Base-by-base conservation (phyloP, 2,329 filamentous ascomycete species). In the Claviceps digitariae region DNA sequence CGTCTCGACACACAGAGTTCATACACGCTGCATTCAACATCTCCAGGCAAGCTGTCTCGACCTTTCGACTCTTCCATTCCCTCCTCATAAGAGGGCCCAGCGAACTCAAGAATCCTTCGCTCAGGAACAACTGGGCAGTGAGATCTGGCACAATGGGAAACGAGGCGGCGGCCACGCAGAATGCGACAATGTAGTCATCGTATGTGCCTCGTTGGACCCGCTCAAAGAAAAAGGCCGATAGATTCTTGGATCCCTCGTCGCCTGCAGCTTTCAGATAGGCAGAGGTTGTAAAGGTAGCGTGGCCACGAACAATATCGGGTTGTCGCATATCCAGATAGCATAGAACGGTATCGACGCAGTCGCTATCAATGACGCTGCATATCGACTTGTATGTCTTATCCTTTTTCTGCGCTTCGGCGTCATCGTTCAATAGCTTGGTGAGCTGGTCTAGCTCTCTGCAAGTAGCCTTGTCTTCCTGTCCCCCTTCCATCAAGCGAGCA, bases 1-100 rank as follows among this genome's bases (percentile, higher is more conserved):
- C 86, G 59, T 90, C 86, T 23, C 93, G 82, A 63, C 90, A 97
- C 8, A 80, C 73, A 48, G 82, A 77, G 64, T 94, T 87, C 68
- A 95, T 87, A 68, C 90, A 96, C 7, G 91, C 90, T 13, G 88
- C 89, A 68, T 90, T 95, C 54, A 98, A 76, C 71, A 98, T 82
- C 63, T 96, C 87, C 59, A 98, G 70, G 48, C 89, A 86, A 2
- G 90, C 87, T 55, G 87, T 84, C 68, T 95, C 90, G 23, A 97
- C 85, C 61, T 88, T 88, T 59, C 81, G 79, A 64, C 86, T 91
- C 73, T 91, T 94, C 74, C 85, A 87, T 64, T 84, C 89, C 60
- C 83, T 80, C 58, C 85, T 78, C 68, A 95, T 86, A 52, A 94
- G 73, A 15, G 85, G 81, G 17, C 86, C 83, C 7, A 97, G 77